Conservation (phyloP, 805 yeast genomes). For the Candida patagonica region DNA sequence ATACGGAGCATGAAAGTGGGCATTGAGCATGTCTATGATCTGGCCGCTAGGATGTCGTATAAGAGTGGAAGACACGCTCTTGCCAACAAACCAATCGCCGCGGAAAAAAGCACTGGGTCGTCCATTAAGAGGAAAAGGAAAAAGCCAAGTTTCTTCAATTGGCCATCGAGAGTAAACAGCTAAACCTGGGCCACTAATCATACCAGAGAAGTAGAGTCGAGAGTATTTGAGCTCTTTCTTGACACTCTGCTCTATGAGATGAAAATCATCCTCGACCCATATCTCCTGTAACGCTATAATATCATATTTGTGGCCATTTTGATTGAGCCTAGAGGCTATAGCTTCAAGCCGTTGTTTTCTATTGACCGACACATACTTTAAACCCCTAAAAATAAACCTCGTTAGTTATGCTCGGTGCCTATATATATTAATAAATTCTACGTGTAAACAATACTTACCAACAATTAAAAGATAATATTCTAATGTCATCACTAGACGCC, state of each 20-base stretch:
- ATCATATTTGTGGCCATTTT: slow-evolving; percentile 43
- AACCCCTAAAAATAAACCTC: slow-evolving; percentile 55
- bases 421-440: neutral
- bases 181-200: slow-evolving; percentile 87
- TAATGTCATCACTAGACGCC: slow-evolving; percentile 5
- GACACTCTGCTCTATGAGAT: slow-evolving; percentile 43
- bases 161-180: slow-evolving; percentile 79
- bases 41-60: slow-evolving; percentile 42
- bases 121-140: slow-evolving; percentile 87
- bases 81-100: slow-evolving; percentile 98
- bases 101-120: slow-evolving; percentile 87
- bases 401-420: slow-evolving; percentile 1
- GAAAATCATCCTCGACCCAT: slow-evolving; percentile 85
- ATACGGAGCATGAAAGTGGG: slow-evolving; percentile 98
- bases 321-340: slow-evolving; percentile 58
- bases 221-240: slow-evolving; percentile 45
- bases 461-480: slow-evolving; percentile 26
- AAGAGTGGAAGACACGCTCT: slow-evolving; percentile 68
- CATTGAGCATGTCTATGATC: slow-evolving; percentile 67
- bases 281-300: slow-evolving; percentile 90
- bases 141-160: slow-evolving; percentile 66
- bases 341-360: slow-evolving; percentile 59
- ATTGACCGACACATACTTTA: slow-evolving; percentile 69
- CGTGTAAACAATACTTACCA: slow-evolving; percentile 19
- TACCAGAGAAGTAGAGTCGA: slow-evolving; percentile 72